Percentiles rank a stretch among this genome's conserved stretches.
Conservation (phyloP, 805 yeast species). For the Cyberlindnera nakhonratchasimensis region DNA sequence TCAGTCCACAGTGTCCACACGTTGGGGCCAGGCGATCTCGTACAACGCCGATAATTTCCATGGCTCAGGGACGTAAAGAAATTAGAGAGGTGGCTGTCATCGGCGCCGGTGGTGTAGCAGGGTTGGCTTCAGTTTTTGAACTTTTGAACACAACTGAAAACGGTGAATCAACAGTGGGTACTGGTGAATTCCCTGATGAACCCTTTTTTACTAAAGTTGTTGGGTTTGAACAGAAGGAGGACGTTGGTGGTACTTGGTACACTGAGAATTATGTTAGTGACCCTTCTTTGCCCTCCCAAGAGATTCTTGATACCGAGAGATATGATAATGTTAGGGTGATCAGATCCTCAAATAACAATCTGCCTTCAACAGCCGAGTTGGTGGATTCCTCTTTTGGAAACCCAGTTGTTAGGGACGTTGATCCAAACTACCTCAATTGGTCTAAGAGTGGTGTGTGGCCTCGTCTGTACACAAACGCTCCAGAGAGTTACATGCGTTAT, state of each 20-base stretch:
- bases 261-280: constrained; percentile 24
- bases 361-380: constrained; percentile 21
- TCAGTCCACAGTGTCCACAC: no score
- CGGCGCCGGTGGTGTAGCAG: constrained; percentile 41
- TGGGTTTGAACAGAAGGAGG: constrained; percentile 42
- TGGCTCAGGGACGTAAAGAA: neutral
- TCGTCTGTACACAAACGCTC: constrained; percentile 38
- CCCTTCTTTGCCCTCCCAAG: constrained; percentile 28
- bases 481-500: constrained; percentile 35
- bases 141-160: constrained; percentile 28
- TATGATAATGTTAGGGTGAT: constrained; percentile 35
- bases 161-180: constrained; percentile 22
- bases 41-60: neutral
- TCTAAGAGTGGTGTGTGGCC: constrained; percentile 34
- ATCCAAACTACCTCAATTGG: constrained; percentile 37
- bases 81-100: constrained; percentile 34
- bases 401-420: constrained; percentile 22
- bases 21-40: neutral
- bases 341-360: constrained; percentile 16
- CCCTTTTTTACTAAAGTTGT: constrained; percentile 33
- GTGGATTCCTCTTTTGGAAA: constrained; percentile 16
- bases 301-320: constrained; percentile 31
- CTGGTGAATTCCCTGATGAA: constrained; percentile 12
- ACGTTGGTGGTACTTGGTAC: constrained; percentile 47
- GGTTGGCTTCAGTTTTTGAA: constrained; percentile 35